Base-by-base conservation (phyloP, 148 eudicot species). In the Camellia granthamiana region DNA sequence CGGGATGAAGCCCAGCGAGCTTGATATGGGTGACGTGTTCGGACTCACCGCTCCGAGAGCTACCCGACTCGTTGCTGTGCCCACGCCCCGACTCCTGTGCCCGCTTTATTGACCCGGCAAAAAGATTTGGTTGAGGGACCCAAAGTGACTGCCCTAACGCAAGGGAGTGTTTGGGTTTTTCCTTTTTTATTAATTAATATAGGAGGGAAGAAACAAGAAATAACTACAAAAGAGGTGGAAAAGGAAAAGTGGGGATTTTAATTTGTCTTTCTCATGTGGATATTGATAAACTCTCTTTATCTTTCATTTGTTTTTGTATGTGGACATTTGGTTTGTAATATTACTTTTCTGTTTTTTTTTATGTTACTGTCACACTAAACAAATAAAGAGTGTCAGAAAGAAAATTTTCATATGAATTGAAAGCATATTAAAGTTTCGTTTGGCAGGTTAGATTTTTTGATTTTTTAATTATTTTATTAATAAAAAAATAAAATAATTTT, bases 1-100 rank as follows among this genome's bases (percentile, higher is more conserved):
- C 78, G 96, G 93, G 7, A 89, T 92, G 92, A 92, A 92, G 61
- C 91, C 92, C 8, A 84, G 84, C 61, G 93, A 92, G 49, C 16
- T 92, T 23, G 83, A 84, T 18, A 90, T 84, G 82, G 80, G 72
- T 9, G 96, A 92, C 5, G 83, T 92, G 70, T 92, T 92, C 49
- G 96, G 96, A 19, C 90, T 92, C 80, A 92, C 96, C 1, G 92
- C 93, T 2, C 96, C 96, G 0, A 85, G 86, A 38, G 90, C 91
- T 21, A 89, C 63, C 76, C 87, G 96, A 5, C 92, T 92, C 66
- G 41, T 89, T 1, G 93, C 90, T 0, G 92, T 90, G 8, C 96
- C 96, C 6, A 88, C 74, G 18, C 90, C 90, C 0, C 83, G 96
- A 4, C 83, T 92, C 3, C 55, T 86, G 42, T 84, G 88, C 82